These are phyloP conservation scores for Fusarium robinianum DNA, from an alignment of 2,329 filamentous ascomycete species.

Conservation along the genomic window DNA sequence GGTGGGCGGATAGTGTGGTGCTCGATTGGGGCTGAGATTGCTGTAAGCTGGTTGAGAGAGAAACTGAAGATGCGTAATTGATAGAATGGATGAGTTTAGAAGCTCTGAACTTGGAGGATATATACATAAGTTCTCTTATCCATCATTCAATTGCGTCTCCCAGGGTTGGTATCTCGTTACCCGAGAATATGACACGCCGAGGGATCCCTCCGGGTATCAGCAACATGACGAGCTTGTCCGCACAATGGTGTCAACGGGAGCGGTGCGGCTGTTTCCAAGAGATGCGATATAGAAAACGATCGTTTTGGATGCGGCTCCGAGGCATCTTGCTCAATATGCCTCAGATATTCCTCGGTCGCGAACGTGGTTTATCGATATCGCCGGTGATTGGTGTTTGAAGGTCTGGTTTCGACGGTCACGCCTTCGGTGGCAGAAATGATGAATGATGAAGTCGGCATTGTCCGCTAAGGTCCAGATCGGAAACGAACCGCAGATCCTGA, in stretches of 20 bases:
- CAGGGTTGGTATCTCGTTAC: slow-evolving; percentile 7
- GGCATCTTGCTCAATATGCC: too few relatives aligned
- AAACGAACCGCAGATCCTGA: too few relatives aligned
- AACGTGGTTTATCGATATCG: background rate
- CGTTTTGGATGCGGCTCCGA: too few relatives aligned
- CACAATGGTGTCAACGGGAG: background rate
- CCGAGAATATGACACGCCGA: background rate
- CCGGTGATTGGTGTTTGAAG: slow-evolving; percentile 9
- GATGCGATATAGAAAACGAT: background rate
- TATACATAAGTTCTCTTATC: too few relatives aligned
- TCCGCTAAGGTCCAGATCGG: slow-evolving; percentile 6
- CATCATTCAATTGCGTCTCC: slow-evolving; percentile 7
- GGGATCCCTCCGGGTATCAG: slow-evolving; percentile 1
- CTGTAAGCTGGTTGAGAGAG: background rate
- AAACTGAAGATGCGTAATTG: background rate
- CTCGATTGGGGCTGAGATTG: background rate
- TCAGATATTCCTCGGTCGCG: too few relatives aligned
- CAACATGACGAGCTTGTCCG: slow-evolving; percentile 13
- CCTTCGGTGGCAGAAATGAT: slow-evolving; percentile 14
- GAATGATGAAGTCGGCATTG: slow-evolving; percentile 12
- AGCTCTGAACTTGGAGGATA: slow-evolving; percentile 1
- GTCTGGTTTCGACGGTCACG: slow-evolving; percentile 9
- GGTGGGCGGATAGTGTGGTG: background rate
- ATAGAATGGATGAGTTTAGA: background rate
- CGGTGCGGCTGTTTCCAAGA: background rate